phyloP scores from a whole-genome alignment of 1,139 yeast genomes.

The Blastobotrys illinoisensis region DNA sequence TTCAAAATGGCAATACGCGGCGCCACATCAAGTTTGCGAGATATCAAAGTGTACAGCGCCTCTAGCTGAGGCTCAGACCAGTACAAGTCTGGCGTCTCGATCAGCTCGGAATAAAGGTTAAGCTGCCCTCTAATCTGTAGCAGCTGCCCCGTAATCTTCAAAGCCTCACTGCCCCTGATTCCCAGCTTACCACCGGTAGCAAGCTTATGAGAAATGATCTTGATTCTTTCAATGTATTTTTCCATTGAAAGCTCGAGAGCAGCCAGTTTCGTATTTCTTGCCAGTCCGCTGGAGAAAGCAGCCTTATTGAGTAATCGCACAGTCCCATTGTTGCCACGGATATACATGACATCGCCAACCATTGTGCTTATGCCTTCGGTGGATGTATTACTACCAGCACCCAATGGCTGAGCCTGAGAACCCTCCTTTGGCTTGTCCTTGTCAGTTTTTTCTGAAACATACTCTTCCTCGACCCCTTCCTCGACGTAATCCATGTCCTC shows the following conservation, averaged over 20 bases:
- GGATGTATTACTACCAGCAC: not conserved
- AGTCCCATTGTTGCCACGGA: constrained; percentile 45
- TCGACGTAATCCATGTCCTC: constrained; percentile 89
- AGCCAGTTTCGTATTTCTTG: constrained; percentile 80
- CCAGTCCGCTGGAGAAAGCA: constrained; percentile 82
- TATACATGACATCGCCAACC: constrained; percentile 64
- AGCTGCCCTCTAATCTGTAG: constrained; percentile 73
- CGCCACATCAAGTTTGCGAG: constrained; percentile 65
- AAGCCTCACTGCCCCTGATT: constrained; percentile 53
- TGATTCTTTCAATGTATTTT: constrained; percentile 55
- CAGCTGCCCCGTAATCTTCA: constrained; percentile 66
- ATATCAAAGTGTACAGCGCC: constrained; percentile 61
- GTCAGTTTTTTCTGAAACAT: not conserved
- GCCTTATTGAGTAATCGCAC: constrained; percentile 67
- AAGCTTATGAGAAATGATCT: constrained; percentile 57
- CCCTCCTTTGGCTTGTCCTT: constrained; percentile 4
- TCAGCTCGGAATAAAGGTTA: constrained; percentile 80
- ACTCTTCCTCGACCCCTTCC: constrained; percentile 21
- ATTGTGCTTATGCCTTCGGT: constrained; percentile 31
- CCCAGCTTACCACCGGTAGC: constrained; percentile 57
- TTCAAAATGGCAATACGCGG: constrained; percentile 76
- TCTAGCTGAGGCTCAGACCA: constrained; percentile 91
- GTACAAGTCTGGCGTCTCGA: constrained; percentile 87
- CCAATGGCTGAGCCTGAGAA: constrained; percentile 27
- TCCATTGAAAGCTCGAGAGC: constrained; percentile 71